These are phyloP conservation scores for Diaporthe destruens DNA, from an alignment of 2,329 filamentous ascomycete species.

Conservation along the genomic window DNA sequence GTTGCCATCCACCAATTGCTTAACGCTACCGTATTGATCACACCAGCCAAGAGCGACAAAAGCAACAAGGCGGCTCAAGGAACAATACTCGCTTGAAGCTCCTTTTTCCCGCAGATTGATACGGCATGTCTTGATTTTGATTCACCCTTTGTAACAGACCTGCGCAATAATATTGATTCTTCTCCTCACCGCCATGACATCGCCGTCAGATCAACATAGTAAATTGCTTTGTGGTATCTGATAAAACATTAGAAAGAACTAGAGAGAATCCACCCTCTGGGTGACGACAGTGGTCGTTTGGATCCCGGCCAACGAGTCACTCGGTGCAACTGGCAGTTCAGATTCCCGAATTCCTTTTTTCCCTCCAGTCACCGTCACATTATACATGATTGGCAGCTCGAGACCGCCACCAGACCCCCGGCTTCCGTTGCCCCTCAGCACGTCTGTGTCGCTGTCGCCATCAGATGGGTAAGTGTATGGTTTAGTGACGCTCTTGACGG, in stretches of 20 bases:
- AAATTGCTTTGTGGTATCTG: slow-evolving; percentile 26
- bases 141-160: background rate
- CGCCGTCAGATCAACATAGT: background rate
- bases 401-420: slow-evolving; percentile 9
- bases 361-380: slow-evolving; percentile 40
- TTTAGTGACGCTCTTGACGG: background rate
- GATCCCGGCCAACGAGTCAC: slow-evolving; percentile 37
- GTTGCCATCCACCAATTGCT: slow-evolving; percentile 13
- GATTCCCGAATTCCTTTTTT: slow-evolving; percentile 14
- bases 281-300: slow-evolving; percentile 46
- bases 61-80: background rate
- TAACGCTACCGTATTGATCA: background rate
- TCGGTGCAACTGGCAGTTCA: background rate
- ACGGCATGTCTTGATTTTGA: background rate
- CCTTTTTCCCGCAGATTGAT: background rate
- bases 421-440: slow-evolving; percentile 15
- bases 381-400: slow-evolving; percentile 39
- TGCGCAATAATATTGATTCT: background rate
- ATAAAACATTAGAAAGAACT: slow-evolving; percentile 16
- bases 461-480: slow-evolving; percentile 7
- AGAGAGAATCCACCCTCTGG: slow-evolving; percentile 41
- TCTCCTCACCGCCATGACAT: background rate
- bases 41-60: slow-evolving; percentile 4
- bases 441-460: slow-evolving; percentile 32
- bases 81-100: background rate